Percentiles rank a stretch among this genome's conserved stretches.
Evolutionary conservation across 2,329 filamentous ascomycete species (phyloP).

Genomic region (Colletotrichum tropicicola): DNA sequence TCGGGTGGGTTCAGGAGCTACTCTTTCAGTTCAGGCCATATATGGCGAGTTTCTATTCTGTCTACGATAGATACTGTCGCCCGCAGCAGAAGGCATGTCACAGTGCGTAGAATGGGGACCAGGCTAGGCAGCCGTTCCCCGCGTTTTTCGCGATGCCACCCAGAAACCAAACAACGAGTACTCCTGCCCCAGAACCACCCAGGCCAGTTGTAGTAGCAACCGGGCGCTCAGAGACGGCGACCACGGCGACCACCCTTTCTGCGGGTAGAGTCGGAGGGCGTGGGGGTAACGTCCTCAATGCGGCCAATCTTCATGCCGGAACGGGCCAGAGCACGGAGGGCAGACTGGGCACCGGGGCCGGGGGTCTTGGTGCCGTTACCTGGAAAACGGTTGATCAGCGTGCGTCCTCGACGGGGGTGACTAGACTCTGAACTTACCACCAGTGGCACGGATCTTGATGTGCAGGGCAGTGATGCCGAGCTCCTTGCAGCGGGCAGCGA

Average conservation of each 20-base stretch:
- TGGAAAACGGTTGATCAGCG: slow-evolving; percentile 39
- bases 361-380: slow-evolving; percentile 99
- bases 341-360: slow-evolving; percentile 98
- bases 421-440: slow-evolving; percentile 69
- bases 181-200: slow-evolving; percentile 40
- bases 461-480: slow-evolving; percentile 88
- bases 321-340: slow-evolving; percentile 97
- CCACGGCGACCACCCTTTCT: slow-evolving; percentile 99
- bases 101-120: slow-evolving; percentile 64
- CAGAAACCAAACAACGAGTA: slow-evolving; percentile 59
- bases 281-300: slow-evolving; percentile 99
- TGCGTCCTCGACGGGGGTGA: background rate
- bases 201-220: slow-evolving; percentile 32
- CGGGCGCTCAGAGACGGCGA: slow-evolving; percentile 92
- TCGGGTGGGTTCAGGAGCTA: slow-evolving; percentile 29
- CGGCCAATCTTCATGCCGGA: slow-evolving; percentile 99
- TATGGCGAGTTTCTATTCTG: slow-evolving; percentile 34
- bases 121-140: slow-evolving; percentile 74
- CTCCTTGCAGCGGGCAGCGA: slow-evolving; percentile 84
- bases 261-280: slow-evolving; percentile 98
- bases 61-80: slow-evolving; percentile 33
- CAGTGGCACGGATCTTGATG: slow-evolving; percentile 99
- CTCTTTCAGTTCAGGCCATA: slow-evolving; percentile 33
- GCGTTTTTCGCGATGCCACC: slow-evolving; percentile 77
- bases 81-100: slow-evolving; percentile 31